Evolutionary conservation across 768 basidiomycete genomes (phyloP).

Genomic region (Phylloporus rhodoxanthus): DNA sequence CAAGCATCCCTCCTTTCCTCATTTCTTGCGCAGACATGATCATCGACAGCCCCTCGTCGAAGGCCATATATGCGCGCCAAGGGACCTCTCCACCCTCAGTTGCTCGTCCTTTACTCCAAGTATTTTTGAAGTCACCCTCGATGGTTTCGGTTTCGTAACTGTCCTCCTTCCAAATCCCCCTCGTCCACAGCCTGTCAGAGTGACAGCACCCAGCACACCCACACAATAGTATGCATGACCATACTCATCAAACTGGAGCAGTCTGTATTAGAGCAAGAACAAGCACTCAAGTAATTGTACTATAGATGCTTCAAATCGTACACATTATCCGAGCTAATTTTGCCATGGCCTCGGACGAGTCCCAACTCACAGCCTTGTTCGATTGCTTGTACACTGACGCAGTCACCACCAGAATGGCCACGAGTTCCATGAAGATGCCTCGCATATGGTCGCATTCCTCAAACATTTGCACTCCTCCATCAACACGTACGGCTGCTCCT

Average conservation of each 20-base stretch:
- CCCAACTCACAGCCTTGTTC: conserved; percentile 31
- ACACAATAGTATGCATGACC: conserved; percentile 78
- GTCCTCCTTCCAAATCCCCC: conserved; percentile 1
- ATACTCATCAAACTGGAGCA: conserved; percentile 96
- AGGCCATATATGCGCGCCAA: conserved; percentile 86
- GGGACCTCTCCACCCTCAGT: conserved; percentile 88
- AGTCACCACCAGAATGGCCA: too few relatives aligned
- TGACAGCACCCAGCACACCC: conserved; percentile 92
- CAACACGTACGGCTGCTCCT: too few relatives aligned
- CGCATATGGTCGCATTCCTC: too few relatives aligned
- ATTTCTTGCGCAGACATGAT: conserved; percentile 73
- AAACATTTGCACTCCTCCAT: too few relatives aligned
- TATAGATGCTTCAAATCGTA: conserved; percentile 3
- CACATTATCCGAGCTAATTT: conserved; percentile 14
- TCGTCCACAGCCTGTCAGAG: conserved; percentile 76
- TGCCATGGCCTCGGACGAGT: conserved; percentile 59
- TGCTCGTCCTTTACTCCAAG: conserved; percentile 98
- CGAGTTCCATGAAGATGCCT: conserved; percentile 43
- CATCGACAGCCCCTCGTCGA: conserved; percentile 93
- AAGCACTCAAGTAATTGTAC: conserved; percentile 62
- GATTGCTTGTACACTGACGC: too few relatives aligned
- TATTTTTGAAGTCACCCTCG: conserved; percentile 93
- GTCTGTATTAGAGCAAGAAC: conserved; percentile 89
- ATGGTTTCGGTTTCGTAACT: conserved; percentile 89
- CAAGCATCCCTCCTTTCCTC: conserved; percentile 31